phyloP scores from a whole-genome alignment of 495 filamentous ascomycete genomes.

The Rhypophila decipiens region DNA sequence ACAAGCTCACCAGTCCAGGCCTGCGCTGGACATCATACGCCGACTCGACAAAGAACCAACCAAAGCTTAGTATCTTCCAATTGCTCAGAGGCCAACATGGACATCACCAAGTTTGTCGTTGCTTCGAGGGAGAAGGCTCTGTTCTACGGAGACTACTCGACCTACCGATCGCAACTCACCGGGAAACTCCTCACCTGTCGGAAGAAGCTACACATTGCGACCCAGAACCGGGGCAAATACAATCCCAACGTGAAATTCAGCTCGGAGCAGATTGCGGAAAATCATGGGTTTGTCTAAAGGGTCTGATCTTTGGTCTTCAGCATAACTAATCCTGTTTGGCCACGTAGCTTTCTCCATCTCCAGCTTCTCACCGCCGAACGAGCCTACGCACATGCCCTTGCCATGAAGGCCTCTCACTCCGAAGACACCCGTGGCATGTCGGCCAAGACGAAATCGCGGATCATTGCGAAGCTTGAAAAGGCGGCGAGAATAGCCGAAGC shows the following conservation, averaged over 20 bases:
- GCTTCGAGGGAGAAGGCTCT: constrained; percentile 72
- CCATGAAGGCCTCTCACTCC: constrained; percentile 78
- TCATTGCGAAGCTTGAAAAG: constrained; percentile 80
- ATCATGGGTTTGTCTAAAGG: constrained; percentile 67
- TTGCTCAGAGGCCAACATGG: too few species aligned
- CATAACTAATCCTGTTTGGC: neutral
- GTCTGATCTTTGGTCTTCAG: too few species aligned
- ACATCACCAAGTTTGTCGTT: constrained; percentile 80
- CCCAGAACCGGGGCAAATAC: constrained; percentile 80
- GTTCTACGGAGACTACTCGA: constrained; percentile 80
- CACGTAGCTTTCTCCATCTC: constrained; percentile 64
- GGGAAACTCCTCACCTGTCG: constrained; percentile 76
- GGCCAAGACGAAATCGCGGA: constrained; percentile 75
- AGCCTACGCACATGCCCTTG: constrained; percentile 95
- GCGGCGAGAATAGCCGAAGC: constrained; percentile 62
- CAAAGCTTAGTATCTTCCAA: too few species aligned
- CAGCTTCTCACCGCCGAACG: constrained; percentile 81
- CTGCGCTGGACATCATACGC: too few species aligned
- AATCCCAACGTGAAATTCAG: constrained; percentile 63
- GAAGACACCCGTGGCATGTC: constrained; percentile 71
- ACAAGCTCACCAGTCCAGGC: too few species aligned
- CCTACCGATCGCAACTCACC: constrained; percentile 73
- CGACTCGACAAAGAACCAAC: too few species aligned
- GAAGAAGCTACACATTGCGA: constrained; percentile 76
- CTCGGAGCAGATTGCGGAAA: constrained; percentile 65